phyloP scores from a whole-genome alignment of 768 basidiomycete genomes.

The Porpolomopsis calyptriformis region DNA sequence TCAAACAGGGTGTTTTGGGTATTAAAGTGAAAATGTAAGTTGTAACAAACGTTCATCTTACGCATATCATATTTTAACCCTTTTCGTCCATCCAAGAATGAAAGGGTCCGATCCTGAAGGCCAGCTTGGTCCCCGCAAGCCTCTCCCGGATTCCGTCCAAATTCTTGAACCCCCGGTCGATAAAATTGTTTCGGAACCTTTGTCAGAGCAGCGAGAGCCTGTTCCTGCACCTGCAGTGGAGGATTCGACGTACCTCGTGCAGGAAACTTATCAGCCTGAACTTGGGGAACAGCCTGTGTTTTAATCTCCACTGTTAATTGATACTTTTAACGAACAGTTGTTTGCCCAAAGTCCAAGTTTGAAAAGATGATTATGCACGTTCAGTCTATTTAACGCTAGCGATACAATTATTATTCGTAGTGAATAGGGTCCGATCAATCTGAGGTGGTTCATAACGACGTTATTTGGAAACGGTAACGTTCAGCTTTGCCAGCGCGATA shows the following conservation, averaged over 20 bases:
- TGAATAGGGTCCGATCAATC: no score
- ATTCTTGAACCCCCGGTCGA: slow-evolving; percentile 85
- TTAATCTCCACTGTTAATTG: slow-evolving; percentile 28
- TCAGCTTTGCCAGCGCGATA: slow-evolving; percentile 42
- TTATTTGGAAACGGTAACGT: slow-evolving; percentile 11
- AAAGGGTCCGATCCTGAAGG: slow-evolving; percentile 94
- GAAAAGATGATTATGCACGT: no score
- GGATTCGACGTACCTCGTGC: slow-evolving; percentile 40
- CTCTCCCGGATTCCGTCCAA: slow-evolving; percentile 89
- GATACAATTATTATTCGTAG: no score
- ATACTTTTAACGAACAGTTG: neutral
- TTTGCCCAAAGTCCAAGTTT: no score
- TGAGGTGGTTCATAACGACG: no score
- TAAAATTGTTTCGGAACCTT: slow-evolving; percentile 81
- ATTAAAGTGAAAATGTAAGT: slow-evolving; percentile 98
- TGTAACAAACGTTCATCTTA: neutral
- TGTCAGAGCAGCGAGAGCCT: slow-evolving; percentile 81
- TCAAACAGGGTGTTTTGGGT: slow-evolving; percentile 97
- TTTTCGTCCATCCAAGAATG: slow-evolving; percentile 53
- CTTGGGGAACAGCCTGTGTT: slow-evolving; percentile 45
- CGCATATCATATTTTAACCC: neutral
- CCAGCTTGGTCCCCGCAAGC: slow-evolving; percentile 76
- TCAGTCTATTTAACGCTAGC: no score
- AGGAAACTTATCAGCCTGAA: slow-evolving; percentile 32
- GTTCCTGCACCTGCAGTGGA: slow-evolving; percentile 40